Percentiles rank a stretch among this genome's conserved stretches.
Evolutionary conservation across 2,329 filamentous ascomycete species (phyloP).

Genomic region (Trichoderma breve): DNA sequence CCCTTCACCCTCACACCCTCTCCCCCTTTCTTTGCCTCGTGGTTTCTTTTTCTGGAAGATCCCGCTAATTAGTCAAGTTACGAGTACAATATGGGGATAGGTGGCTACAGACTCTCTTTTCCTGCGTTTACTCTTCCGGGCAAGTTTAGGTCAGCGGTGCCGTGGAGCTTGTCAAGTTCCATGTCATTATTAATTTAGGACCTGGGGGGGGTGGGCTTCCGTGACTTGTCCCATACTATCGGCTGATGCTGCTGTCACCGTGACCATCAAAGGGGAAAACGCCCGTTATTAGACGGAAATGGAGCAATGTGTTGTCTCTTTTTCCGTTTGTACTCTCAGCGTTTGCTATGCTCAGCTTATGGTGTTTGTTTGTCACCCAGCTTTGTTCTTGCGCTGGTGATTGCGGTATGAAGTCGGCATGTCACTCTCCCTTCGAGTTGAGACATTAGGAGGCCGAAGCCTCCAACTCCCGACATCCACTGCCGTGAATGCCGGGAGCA

Average conservation of each 20-base stretch:
- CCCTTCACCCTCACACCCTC: not conserved
- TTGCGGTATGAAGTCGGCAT: not conserved
- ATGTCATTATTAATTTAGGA: not conserved
- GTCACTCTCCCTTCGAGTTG: not conserved
- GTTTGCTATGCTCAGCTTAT: conserved; percentile 15
- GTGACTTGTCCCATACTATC: not conserved
- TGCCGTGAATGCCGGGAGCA: not conserved
- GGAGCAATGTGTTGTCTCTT: not conserved
- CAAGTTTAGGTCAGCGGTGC: not conserved
- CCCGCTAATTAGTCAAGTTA: not conserved
- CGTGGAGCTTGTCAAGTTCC: not conserved
- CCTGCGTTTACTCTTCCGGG: not conserved
- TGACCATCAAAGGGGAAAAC: not conserved
- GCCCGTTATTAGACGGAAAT: not conserved
- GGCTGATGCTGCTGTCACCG: not conserved
- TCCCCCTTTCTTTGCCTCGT: not conserved
- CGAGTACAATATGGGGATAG: not conserved
- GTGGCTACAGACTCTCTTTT: not conserved
- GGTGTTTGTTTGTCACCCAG: not conserved
- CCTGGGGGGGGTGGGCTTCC: not conserved
- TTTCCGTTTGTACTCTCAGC: not conserved
- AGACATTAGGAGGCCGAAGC: not conserved
- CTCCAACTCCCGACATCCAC: not conserved
- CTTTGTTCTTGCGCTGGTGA: not conserved
- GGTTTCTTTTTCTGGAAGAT: not conserved